Evolutionary conservation across 2,329 filamentous ascomycete species (phyloP).

Genomic region (Hortaea sp.): DNA sequence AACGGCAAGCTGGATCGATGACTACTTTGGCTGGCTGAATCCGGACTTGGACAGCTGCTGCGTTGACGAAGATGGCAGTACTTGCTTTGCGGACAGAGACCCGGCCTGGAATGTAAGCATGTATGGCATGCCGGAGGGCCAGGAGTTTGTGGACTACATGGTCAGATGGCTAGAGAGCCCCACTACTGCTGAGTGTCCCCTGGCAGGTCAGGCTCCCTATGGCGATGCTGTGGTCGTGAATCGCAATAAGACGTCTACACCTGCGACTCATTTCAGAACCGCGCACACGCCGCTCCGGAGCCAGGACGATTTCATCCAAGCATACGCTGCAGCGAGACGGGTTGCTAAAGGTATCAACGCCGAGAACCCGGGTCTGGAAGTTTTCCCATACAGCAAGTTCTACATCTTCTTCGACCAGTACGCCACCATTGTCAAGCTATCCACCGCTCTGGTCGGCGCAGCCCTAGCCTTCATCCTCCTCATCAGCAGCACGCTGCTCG

Average conservation of each 20-base stretch:
- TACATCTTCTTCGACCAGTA: conserved; percentile 99
- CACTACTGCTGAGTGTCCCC: conserved; percentile 72
- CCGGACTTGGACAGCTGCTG: conserved; percentile 68
- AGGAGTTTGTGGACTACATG: conserved; percentile 83
- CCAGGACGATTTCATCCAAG: conserved; percentile 85
- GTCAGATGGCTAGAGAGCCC: conserved; percentile 72
- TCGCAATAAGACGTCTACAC: conserved; percentile 53
- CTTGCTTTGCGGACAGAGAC: conserved; percentile 69
- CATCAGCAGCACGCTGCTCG: conserved; percentile 70
- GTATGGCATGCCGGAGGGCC: conserved; percentile 79
- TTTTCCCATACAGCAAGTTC: conserved; percentile 95
- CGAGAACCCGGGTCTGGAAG: conserved; percentile 64
- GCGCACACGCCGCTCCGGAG: conserved; percentile 77
- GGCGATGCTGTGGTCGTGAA: conserved; percentile 75
- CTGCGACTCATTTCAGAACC: conserved; percentile 84
- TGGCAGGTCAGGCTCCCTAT: conserved; percentile 83
- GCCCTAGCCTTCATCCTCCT: conserved; percentile 78
- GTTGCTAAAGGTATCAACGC: conserved; percentile 68
- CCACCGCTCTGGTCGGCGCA: conserved; percentile 67
- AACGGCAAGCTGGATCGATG: conserved; percentile 91
- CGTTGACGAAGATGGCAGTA: conserved; percentile 46
- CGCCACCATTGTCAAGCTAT: conserved; percentile 69
- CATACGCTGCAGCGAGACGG: conserved; percentile 79
- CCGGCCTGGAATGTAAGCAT: conserved; percentile 86
- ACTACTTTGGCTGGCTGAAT: conserved; percentile 95